Evolutionary conservation across 768 basidiomycete genomes (phyloP), one percentile per base, ranked within the genome.

Genomic region (Tylopilus balloui): DNA sequence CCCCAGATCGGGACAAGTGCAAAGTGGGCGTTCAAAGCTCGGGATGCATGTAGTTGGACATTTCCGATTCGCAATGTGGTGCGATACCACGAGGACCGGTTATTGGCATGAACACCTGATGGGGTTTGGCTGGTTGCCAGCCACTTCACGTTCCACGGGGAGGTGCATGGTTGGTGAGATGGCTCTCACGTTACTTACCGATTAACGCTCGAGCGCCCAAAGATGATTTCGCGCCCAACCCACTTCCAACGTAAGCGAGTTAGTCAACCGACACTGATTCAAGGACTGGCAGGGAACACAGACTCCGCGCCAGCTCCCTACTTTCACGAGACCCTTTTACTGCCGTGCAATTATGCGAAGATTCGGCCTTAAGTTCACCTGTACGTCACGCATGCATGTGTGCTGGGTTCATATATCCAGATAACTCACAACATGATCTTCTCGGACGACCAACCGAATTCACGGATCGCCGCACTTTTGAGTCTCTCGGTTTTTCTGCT

Each of bases 371-470:
- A 49, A 50, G 37, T 24, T 42, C 17, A 0, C 41, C 1, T 37
- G 49, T 63, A 61, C 61, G 61, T 57, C 51, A 60, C 38, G 40
- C 9, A 38, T 29, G 15, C 20, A 35, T 40, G 15, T 13, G 29
- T 4, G 9, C 11, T 19, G 13, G 35, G 23, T 34, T 27, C 36
- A 38, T 35, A 37, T 24, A 51, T 15, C 28, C 11, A 23, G 24
- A 48, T 47, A 32, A 38, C 37, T 45, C 21, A 10, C 17, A 27
- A 3, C 27, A 47, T 31, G 40, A 17, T 46, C 20, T 27, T 21
- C 29, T 25, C 42, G 27, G 23, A 35, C 32, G 23, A 28, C 28
- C 39, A 19, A 28, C 37, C 11, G 40, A 23, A 23, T 39, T 29
- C 13, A 36, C 46, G 31, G 14, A 39, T 21, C 23, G 10, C 14